Base-by-base conservation (phyloP, 495 filamentous ascomycete genomes). In the Choiromyces venosus region DNA sequence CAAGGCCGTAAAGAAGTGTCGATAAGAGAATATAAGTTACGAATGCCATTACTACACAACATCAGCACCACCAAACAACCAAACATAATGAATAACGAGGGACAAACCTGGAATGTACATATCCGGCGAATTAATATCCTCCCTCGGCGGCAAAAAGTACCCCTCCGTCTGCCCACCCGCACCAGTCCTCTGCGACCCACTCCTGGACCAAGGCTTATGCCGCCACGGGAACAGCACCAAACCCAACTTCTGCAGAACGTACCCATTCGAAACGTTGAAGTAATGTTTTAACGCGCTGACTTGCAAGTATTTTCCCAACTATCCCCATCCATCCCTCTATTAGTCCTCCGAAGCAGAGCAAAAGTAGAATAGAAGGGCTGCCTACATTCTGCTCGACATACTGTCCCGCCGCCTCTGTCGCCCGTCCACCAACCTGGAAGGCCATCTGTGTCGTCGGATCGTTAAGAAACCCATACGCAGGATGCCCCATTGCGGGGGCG, bases 211-310 rank as follows among this genome's bases (percentile, higher is more conserved):
- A 33, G 94, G 94, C 82, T 93, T 93, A 83, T 99, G 95, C 72
- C 94, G 87, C 96, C 96, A 99, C 46, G 95, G 95, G 83, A 97
- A 97, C 71, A 99, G 90, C 61, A 99, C 93, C 56, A 99, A 87
- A 79, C 88, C 88, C 71, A 95, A 85, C 83, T 94, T 95, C 82
- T 87, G 91, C 81, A 94, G 83, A 79, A 95, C 91, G 81, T 95
- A 95, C 79, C 87, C 91, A 86, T 97, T 97, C 80, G 93, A 94
- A 77, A 99, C 95, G 83, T 93, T 94, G 86, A 97, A 99, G 85
- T 97, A 97, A 83, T 96, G 93, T 83, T 95, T 99, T 44, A 97
- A 88, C 42, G 90, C 74, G n/a, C 75, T 38, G 21, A 77, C 74
- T 67, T 77, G 74, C 56, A 77, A 35, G 35, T 77, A 77, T 77